Base-by-base conservation (phyloP, 164 flowering plant genomes). In the Saururus chinensis region DNA sequence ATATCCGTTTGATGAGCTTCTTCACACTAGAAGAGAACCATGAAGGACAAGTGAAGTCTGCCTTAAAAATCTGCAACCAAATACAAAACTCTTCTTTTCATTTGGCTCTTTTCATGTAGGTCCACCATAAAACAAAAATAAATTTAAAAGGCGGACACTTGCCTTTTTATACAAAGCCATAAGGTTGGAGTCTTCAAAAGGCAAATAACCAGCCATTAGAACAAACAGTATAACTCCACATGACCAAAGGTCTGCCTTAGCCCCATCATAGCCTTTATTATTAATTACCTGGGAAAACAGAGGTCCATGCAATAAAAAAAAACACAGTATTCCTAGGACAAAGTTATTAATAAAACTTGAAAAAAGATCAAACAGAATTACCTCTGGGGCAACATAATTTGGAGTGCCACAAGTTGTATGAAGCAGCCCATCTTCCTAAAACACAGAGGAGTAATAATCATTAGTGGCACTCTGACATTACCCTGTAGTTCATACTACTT, bases 371-470 rank as follows among this genome's bases (percentile, higher is more conserved):
- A 4, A 9, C 12, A 14, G 1, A 41, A 52, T 63, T 79, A 92
- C 98, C 98, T 92, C 98, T 11, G 98, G 98, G 60, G 98, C 98
- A 73, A 92, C 98, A 79, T 92, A 92, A 73, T 92, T 92, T 62
- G 98, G 98, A 4, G 98, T 92, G 57, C 98, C 98, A 73, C 98
- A 89, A 24, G 93, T 89, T 20, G 98, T 92, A 69, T 92, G 89
- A 66, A 92, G 96, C 62, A 92, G 71, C 0, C 98, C 98, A 79
- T 92, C 96, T 68, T 84, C 97, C 98, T 92, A 73, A 55, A 55
- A 26, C 57, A 22, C 12, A 55, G 4, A 24, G 42, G 9, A 42
- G 49, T 4, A 42, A 9, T 14, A 42, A 10, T 10, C 17, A 42
- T 42, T 14, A 42, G 17, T 42, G 49, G 12, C 49, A 42, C 49